Evolutionary conservation across 768 basidiomycete genomes (phyloP), one percentile per base, ranked within the genome.

Genomic region (Myochromella boudieri): DNA sequence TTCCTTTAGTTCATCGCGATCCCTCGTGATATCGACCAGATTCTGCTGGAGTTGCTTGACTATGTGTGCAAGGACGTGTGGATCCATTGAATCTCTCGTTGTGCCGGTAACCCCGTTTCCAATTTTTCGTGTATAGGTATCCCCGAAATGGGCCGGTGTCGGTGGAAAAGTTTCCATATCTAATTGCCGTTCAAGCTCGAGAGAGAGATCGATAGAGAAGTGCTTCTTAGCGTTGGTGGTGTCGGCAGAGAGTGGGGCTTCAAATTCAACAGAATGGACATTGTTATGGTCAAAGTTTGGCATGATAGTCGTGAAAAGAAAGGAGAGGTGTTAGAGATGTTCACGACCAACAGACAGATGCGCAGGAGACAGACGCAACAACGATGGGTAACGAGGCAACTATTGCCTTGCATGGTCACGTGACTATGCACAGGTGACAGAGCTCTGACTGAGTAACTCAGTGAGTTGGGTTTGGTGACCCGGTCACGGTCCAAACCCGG

Each of bases 131-230:
- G 43, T 44, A 42, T 59, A 51, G 12, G 47, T 32, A 39, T 60
- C 52, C 14, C 47, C 42, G 46, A 58, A 48, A 51, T 66, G 53
- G 0, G 63, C 64, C 21, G 75, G 74, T 5, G 74, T 75, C 1
- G 78, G 71, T 3, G 80, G 77, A 1, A 69, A 73, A 3, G 80
- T 80, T 40, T 87, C 87, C 59, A 76, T 72, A 36, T 82, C 74
- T 31, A 92, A 77, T 66, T 89, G 82, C 42, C 77, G 81, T 61
- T 92, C 90, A 52, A 92, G 80, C 56, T 88, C 87, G 51, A 92
- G 77, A 38, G 80, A 80, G 50, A 88, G 78, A 66, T 92, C 89
- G 60, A 91, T 88, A 24, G 87, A 88, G 53, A 74, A 77, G 36
- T 69, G 76, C 43, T 62, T 63, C 46, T 58, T 60, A 14, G 55